These are phyloP conservation scores for Yamadazyma songkhlaensis DNA, from an alignment of 1,139 yeast species.

Conservation along the genomic window DNA sequence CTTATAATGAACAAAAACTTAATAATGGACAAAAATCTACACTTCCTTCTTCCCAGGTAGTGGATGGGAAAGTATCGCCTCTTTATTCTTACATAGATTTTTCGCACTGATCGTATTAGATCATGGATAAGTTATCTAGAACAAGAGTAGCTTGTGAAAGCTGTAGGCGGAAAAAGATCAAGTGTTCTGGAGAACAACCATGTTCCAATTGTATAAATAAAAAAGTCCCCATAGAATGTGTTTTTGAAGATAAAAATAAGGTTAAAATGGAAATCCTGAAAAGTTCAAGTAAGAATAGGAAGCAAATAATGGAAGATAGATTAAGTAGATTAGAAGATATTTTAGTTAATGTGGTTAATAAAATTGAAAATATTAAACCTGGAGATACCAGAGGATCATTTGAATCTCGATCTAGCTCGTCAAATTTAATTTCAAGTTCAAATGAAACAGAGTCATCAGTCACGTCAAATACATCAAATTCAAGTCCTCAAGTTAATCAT, in stretches of 20 bases:
- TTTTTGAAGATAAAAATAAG: constrained; percentile 20
- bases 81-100: too few species aligned
- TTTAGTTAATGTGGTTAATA: constrained; percentile 17
- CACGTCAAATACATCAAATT: neutral
- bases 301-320: constrained; percentile 21
- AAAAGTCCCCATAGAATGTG: constrained; percentile 25
- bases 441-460: neutral
- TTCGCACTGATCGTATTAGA: too few species aligned
- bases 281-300: constrained; percentile 11
- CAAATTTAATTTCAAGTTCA: neutral
- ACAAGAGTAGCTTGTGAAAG: constrained; percentile 54
- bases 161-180: constrained; percentile 48
- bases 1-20: too few species aligned
- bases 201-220: constrained; percentile 40
- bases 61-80: too few species aligned
- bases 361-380: constrained; percentile 9
- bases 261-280: constrained; percentile 9
- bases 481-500: neutral
- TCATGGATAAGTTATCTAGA: constrained; percentile 13
- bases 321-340: constrained; percentile 23
- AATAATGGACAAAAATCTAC: too few species aligned
- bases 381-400: neutral
- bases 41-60: too few species aligned
- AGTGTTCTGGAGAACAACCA: constrained; percentile 48
- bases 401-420: neutral